A percentile compares a stretch with the other conserved stretches of the same genome.
phyloP scores from a whole-genome alignment of 1,139 yeast species.

The Candida mesenterica region DNA sequence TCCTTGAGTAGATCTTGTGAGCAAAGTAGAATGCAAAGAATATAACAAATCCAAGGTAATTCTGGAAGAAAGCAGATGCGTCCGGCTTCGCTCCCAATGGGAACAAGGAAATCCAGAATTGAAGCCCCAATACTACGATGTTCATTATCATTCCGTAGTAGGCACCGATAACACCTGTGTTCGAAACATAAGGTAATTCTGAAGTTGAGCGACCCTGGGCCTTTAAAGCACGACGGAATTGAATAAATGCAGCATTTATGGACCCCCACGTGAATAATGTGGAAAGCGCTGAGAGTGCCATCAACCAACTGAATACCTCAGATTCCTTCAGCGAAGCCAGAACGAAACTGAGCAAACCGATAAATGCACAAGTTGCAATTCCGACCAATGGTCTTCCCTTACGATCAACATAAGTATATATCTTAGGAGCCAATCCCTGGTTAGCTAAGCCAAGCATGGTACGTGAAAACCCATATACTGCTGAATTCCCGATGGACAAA shows the following conservation, averaged over 20 bases:
- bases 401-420: slow-evolving; percentile 37
- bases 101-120: slow-evolving; percentile 43
- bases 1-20: slow-evolving; percentile 36
- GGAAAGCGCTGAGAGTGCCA: slow-evolving; percentile 41
- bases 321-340: slow-evolving; percentile 38
- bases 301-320: slow-evolving; percentile 41
- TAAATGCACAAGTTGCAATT: slow-evolving; percentile 28
- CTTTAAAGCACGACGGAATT: slow-evolving; percentile 39
- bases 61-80: slow-evolving; percentile 31
- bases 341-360: slow-evolving; percentile 41
- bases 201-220: slow-evolving; percentile 26
- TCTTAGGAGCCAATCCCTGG: slow-evolving; percentile 40
- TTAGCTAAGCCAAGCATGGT: slow-evolving; percentile 41
- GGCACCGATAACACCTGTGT: slow-evolving; percentile 40
- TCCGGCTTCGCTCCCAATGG: slow-evolving; percentile 34
- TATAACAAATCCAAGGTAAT: slow-evolving; percentile 36
- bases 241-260: slow-evolving; percentile 36
- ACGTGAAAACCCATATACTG: slow-evolving; percentile 46
- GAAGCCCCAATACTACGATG: slow-evolving; percentile 34
- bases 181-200: slow-evolving; percentile 39
- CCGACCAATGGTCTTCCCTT: slow-evolving; percentile 45
- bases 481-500: slow-evolving; percentile 44
- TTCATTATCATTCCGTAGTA: slow-evolving; percentile 33
- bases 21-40: slow-evolving; percentile 31
- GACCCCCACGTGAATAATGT: slow-evolving; percentile 44